A percentile compares a stretch with the other conserved stretches of the same genome.
phyloP scores from a whole-genome alignment of 192 early-diverging fungal species.

The Backusella tarrabulga region DNA sequence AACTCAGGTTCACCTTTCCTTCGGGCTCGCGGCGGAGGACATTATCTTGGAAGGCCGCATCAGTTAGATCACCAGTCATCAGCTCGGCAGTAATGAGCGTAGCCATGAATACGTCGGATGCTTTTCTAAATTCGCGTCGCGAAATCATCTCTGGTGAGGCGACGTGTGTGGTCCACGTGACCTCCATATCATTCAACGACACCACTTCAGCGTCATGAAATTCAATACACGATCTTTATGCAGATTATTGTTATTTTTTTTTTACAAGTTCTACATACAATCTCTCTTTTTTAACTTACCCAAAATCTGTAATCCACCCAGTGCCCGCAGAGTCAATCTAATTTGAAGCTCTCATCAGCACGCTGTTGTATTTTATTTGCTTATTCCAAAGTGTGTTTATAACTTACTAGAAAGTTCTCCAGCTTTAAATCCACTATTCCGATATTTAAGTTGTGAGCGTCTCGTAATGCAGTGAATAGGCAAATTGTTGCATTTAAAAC shows the following conservation, averaged over 20 bases:
- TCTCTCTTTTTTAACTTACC: slow-evolving; percentile 12
- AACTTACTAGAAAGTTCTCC: slow-evolving; percentile 27
- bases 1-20: neutral
- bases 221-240: slow-evolving; percentile 17
- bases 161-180: slow-evolving; percentile 18
- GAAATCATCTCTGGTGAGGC: slow-evolving; percentile 18
- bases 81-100: slow-evolving; percentile 1
- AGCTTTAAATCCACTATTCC: slow-evolving; percentile 27
- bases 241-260: neutral
- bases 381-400: neutral
- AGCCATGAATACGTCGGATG: slow-evolving; percentile 26
- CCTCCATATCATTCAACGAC: neutral
- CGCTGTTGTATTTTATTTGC: neutral
- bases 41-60: neutral
- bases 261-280: neutral
- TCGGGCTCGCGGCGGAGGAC: neutral
- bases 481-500: slow-evolving; percentile 13
- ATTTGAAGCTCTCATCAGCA: neutral
- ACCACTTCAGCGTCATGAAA: neutral
- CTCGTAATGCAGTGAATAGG: slow-evolving; percentile 22
- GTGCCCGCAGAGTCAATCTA: slow-evolving; percentile 24
- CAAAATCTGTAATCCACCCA: slow-evolving; percentile 26
- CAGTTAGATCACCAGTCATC: slow-evolving; percentile 5
- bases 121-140: neutral
- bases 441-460: slow-evolving; percentile 11